These are phyloP conservation scores for Trichoderma aggressivum DNA, from an alignment of 2,329 filamentous ascomycete species.

Conservation along the genomic window DNA sequence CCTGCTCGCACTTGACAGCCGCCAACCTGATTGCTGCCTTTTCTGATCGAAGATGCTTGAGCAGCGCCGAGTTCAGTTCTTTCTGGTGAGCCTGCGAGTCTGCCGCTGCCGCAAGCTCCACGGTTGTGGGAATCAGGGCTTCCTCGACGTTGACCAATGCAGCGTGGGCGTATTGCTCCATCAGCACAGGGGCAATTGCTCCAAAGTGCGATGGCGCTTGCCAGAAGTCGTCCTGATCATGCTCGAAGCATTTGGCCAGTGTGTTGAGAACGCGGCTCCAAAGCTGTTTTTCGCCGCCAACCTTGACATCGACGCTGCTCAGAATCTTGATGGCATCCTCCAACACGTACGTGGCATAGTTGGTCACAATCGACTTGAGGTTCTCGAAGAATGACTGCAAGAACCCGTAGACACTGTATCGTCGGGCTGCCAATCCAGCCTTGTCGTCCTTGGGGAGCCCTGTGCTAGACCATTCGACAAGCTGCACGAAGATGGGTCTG, in stretches of 20 bases:
- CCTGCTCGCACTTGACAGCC: slow-evolving; percentile 77
- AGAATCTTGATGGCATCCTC: slow-evolving; percentile 70
- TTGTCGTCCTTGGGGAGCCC: slow-evolving; percentile 60
- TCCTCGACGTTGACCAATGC: slow-evolving; percentile 40
- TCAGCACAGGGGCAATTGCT: slow-evolving; percentile 65
- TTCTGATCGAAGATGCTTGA: slow-evolving; percentile 74
- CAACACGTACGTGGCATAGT: slow-evolving; percentile 81
- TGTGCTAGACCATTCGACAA: slow-evolving; percentile 76
- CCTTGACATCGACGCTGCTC: slow-evolving; percentile 45
- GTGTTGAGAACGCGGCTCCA: slow-evolving; percentile 69
- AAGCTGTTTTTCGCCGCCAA: slow-evolving; percentile 52
- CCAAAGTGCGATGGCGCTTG: slow-evolving; percentile 84
- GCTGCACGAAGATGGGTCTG: slow-evolving; percentile 79
- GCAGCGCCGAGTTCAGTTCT: slow-evolving; percentile 73
- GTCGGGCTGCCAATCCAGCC: slow-evolving; percentile 56
- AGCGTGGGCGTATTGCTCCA: slow-evolving; percentile 60
- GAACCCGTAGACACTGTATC: slow-evolving; percentile 79
- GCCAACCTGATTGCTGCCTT: slow-evolving; percentile 70
- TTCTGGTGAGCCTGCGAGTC: slow-evolving; percentile 89
- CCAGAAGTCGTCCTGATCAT: slow-evolving; percentile 96
- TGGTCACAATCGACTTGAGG: slow-evolving; percentile 91
- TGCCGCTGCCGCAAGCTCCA: slow-evolving; percentile 74
- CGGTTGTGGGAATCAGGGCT: slow-evolving; percentile 69
- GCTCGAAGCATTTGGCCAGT: slow-evolving; percentile 71
- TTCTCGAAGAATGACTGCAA: slow-evolving; percentile 74